Conservation (phyloP, 164 flowering plant genomes). For the Vitis amurensis region DNA sequence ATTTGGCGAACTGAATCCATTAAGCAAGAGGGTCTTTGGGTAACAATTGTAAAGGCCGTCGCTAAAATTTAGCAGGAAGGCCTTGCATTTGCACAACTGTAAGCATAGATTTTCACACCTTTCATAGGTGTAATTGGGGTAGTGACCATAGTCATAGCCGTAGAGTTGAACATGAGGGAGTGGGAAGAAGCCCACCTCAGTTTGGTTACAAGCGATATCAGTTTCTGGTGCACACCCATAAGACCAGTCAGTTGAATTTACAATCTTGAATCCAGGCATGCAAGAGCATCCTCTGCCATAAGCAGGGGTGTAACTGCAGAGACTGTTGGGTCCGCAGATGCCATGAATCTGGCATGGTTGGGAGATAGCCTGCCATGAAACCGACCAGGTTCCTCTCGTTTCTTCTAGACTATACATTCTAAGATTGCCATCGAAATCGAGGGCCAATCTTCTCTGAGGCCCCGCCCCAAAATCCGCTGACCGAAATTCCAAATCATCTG, state of each 20-base stretch:
- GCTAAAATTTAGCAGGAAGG: slow-evolving; percentile 8
- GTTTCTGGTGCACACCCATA: slow-evolving; percentile 35
- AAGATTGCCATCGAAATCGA: slow-evolving; percentile 36
- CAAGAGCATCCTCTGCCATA: slow-evolving; percentile 22
- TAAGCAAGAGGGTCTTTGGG: slow-evolving; percentile 14
- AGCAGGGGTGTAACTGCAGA: slow-evolving; percentile 12
- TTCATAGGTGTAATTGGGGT: not conserved
- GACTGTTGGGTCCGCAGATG: slow-evolving; percentile 26
- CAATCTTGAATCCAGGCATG: slow-evolving; percentile 19
- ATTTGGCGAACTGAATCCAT: slow-evolving; percentile 10
- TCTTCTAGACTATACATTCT: slow-evolving; percentile 18
- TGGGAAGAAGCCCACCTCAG: not conserved
- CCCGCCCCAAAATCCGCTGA: slow-evolving; percentile 16
- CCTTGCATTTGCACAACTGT: slow-evolving; percentile 18
- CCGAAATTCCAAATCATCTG: slow-evolving; percentile 10
- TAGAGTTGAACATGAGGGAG: slow-evolving; percentile 24
- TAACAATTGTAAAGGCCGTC: slow-evolving; percentile 10
- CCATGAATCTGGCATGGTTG: slow-evolving; percentile 26
- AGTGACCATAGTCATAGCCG: slow-evolving; percentile 19
- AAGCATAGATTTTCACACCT: slow-evolving; percentile 25
- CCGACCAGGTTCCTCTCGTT: slow-evolving; percentile 6
- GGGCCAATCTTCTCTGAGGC: slow-evolving; percentile 21
- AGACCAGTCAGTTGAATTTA: slow-evolving; percentile 20
- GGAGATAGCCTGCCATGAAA: slow-evolving; percentile 22
- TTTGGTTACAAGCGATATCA: slow-evolving; percentile 5